Evolutionary conservation across 1,139 yeast species (phyloP).

Genomic region (Blastobotrys illinoisensis): DNA sequence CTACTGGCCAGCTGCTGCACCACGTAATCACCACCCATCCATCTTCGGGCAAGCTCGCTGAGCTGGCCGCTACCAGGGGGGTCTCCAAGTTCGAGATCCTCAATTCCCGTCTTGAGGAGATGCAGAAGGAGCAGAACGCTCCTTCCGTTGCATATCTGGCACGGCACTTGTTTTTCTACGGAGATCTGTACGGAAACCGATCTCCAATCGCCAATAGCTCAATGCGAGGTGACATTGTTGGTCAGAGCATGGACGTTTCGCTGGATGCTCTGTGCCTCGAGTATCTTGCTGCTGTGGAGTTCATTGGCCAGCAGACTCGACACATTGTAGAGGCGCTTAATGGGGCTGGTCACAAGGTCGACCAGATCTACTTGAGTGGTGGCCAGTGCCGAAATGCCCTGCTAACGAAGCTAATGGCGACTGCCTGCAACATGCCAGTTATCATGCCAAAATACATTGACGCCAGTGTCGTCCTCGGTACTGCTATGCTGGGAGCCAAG

Average conservation of each 20-base stretch:
- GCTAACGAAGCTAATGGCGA: constrained; percentile 83
- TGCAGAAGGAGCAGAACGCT: constrained; percentile 51
- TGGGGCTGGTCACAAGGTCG: constrained; percentile 68
- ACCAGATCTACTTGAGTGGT: constrained; percentile 83
- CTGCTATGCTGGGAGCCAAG: constrained; percentile 90
- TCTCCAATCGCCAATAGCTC: constrained; percentile 92
- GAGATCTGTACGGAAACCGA: constrained; percentile 94
- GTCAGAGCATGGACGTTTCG: constrained; percentile 86
- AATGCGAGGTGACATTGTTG: constrained; percentile 92
- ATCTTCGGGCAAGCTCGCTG: constrained; percentile 66
- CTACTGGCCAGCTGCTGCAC: constrained; percentile 90
- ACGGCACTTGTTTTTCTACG: constrained; percentile 82
- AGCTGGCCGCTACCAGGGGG: constrained; percentile 54
- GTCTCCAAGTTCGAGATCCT: constrained; percentile 77
- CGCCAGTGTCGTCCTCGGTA: constrained; percentile 93
- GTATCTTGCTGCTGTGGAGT: constrained; percentile 92
- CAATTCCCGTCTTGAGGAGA: constrained; percentile 63
- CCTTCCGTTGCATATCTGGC: constrained; percentile 78
- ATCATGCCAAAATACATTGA: constrained; percentile 91
- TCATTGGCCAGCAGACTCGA: constrained; percentile 94
- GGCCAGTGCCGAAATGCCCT: constrained; percentile 94
- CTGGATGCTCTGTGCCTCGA: constrained; percentile 78
- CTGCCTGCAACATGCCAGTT: constrained; percentile 89
- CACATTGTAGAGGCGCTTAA: constrained; percentile 88
- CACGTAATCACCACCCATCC: constrained; percentile 91